A percentile compares a stretch with the other conserved stretches of the same genome.
These are phyloP conservation scores for Astragalus membranaceus DNA, from an alignment of 306 rosid species.

Conservation along the genomic window DNA sequence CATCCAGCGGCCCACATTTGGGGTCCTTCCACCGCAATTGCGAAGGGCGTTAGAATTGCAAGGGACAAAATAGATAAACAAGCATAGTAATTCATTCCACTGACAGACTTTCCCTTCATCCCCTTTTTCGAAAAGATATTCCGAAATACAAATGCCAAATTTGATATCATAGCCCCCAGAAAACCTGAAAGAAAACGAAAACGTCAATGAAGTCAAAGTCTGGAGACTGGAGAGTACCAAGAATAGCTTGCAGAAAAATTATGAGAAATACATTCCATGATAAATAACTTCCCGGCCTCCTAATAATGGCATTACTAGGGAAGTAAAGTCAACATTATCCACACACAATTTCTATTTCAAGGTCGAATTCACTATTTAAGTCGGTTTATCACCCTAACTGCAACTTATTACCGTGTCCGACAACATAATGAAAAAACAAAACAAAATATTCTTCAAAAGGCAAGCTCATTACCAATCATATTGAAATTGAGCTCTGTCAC, in stretches of 20 bases:
- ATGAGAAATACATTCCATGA: no score
- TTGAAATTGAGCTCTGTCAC: conserved; percentile 97
- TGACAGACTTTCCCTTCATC: conserved; percentile 88
- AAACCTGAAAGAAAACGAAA: conserved; percentile 54
- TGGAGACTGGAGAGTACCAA: no score
- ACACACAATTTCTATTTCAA: not conserved
- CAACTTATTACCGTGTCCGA: not conserved
- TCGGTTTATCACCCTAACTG: not conserved
- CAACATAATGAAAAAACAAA: not conserved
- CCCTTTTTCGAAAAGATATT: conserved; percentile 86
- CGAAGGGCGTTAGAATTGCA: conserved; percentile 70
- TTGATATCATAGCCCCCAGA: conserved; percentile 97
- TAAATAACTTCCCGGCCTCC: no score
- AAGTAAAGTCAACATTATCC: not conserved
- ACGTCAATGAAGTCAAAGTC: not conserved
- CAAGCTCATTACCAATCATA: conserved; percentile 64
- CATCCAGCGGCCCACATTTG: conserved; percentile 84
- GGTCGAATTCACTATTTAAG: not conserved
- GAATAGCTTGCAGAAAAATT: no score
- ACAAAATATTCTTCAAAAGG: not conserved
- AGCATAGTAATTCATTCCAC: conserved; percentile 95
- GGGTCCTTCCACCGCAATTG: conserved; percentile 93
- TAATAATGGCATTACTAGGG: no score
- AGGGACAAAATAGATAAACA: conserved; percentile 81
- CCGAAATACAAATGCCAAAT: conserved; percentile 82